Evolutionary conservation across 352 stramenopile species (phyloP).

Genomic region (Pythium biforme): DNA sequence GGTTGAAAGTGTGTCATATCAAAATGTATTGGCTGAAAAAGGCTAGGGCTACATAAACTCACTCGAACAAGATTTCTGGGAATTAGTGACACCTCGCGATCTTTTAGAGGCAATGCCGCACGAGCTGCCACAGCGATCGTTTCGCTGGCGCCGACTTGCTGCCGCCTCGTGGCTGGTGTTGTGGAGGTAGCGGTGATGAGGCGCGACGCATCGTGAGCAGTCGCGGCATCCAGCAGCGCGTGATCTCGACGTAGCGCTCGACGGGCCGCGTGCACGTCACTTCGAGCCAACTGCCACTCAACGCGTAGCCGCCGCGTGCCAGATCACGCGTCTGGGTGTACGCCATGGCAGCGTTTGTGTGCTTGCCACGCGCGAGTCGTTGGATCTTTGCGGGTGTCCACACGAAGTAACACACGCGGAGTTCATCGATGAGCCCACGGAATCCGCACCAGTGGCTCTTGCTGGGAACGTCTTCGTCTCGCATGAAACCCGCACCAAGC

Average conservation of each 20-base stretch:
- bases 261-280: constrained; percentile 7
- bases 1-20: constrained; percentile 2
- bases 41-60: neutral
- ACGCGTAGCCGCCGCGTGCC: neutral
- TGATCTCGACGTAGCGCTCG: constrained; percentile 13
- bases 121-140: constrained; percentile 6
- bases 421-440: constrained; percentile 53
- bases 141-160: neutral
- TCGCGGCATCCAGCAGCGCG: neutral
- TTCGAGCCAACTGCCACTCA: neutral
- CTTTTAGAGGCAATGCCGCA: constrained; percentile 16
- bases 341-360: constrained; percentile 14
- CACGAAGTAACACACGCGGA: constrained; percentile 39
- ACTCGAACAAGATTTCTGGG: neutral
- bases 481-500: constrained; percentile 52
- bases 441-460: constrained; percentile 53
- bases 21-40: too few species aligned
- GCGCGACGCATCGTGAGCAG: neutral
- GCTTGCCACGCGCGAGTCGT: constrained; percentile 6
- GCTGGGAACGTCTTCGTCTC: constrained; percentile 29
- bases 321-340: constrained; percentile 10
- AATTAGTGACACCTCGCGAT: neutral
- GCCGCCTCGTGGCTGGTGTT: neutral
- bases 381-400: constrained; percentile 9
- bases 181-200: neutral